phyloP scores from a whole-genome alignment of 495 filamentous ascomycete species.

The Talaromyces ruber region DNA sequence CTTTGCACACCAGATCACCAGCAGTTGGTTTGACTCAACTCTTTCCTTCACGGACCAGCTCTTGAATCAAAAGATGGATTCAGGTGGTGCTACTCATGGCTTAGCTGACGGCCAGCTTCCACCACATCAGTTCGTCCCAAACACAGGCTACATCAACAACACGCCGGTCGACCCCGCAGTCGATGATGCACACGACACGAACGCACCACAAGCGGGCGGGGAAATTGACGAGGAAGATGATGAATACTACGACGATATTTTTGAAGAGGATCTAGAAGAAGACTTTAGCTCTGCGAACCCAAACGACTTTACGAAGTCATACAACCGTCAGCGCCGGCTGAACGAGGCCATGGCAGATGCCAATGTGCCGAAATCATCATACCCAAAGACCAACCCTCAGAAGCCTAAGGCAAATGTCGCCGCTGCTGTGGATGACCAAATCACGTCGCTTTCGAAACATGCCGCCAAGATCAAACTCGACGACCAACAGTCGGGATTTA shows the following conservation, averaged over 20 bases:
- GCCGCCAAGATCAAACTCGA: slow-evolving; percentile 84
- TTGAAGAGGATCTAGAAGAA: slow-evolving; percentile 51
- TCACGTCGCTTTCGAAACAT: slow-evolving; percentile 73
- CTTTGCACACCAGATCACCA: background rate
- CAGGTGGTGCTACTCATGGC: slow-evolving; percentile 6
- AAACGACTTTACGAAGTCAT: slow-evolving; percentile 74
- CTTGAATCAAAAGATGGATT: background rate
- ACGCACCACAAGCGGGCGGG: slow-evolving; percentile 26
- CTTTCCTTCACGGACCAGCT: background rate
- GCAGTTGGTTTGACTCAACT: background rate
- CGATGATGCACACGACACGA: slow-evolving; percentile 18
- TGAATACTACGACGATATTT: slow-evolving; percentile 49
- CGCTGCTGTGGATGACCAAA: slow-evolving; percentile 77
- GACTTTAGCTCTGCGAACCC: slow-evolving; percentile 51
- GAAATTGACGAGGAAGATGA: slow-evolving; percentile 24
- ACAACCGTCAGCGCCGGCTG: slow-evolving; percentile 72
- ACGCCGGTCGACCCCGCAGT: slow-evolving; percentile 11
- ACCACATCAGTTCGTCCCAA: slow-evolving; percentile 45
- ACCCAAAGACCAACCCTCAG: slow-evolving; percentile 72
- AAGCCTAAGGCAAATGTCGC: slow-evolving; percentile 74
- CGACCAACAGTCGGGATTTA: slow-evolving; percentile 46
- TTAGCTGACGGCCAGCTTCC: slow-evolving; percentile 40
- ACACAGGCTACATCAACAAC: slow-evolving; percentile 41
- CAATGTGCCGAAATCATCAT: slow-evolving; percentile 45
- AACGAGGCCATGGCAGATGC: slow-evolving; percentile 51